Evolutionary conservation across 2,329 filamentous ascomycete genomes (phyloP).

Genomic region (Pseudogymnoascus sp.): DNA sequence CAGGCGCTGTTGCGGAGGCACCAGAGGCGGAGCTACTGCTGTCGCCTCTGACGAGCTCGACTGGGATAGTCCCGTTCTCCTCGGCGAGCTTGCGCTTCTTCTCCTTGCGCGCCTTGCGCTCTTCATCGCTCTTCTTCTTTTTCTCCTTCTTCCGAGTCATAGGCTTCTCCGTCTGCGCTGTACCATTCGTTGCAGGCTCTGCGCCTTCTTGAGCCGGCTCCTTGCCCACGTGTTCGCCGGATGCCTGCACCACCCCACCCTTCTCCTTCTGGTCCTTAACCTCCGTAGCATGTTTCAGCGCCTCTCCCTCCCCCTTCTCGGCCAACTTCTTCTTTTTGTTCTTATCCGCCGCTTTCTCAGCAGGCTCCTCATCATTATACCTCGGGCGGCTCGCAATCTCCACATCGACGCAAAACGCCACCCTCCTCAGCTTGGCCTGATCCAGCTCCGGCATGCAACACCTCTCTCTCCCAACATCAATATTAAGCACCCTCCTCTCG

Average conservation of each 20-base stretch:
- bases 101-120: conserved; percentile 86
- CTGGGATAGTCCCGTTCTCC: conserved; percentile 76
- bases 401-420: conserved; percentile 94
- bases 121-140: conserved; percentile 90
- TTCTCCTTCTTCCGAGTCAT: conserved; percentile 79
- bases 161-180: conserved; percentile 24
- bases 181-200: conserved; percentile 26
- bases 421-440: conserved; percentile 71
- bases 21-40: conserved; percentile 45
- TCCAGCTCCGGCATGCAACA: conserved; percentile 75
- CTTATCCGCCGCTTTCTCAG: conserved; percentile 42
- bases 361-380: conserved; percentile 51
- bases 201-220: conserved; percentile 32
- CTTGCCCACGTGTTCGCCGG: conserved; percentile 34
- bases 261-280: conserved; percentile 52
- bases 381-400: conserved; percentile 86
- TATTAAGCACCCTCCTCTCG: conserved; percentile 74
- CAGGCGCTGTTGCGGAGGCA: conserved; percentile 22
- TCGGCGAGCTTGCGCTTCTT: conserved; percentile 78
- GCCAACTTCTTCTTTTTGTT: conserved; percentile 56
- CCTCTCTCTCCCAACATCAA: conserved; percentile 71
- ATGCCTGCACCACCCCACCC: conserved; percentile 37
- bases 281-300: conserved; percentile 59
- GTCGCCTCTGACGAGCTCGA: conserved; percentile 69
- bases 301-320: conserved; percentile 67